These are phyloP conservation scores for Parafenestella ontariensis DNA, from an alignment of 2,329 filamentous ascomycete species.

Conservation along the genomic window DNA sequence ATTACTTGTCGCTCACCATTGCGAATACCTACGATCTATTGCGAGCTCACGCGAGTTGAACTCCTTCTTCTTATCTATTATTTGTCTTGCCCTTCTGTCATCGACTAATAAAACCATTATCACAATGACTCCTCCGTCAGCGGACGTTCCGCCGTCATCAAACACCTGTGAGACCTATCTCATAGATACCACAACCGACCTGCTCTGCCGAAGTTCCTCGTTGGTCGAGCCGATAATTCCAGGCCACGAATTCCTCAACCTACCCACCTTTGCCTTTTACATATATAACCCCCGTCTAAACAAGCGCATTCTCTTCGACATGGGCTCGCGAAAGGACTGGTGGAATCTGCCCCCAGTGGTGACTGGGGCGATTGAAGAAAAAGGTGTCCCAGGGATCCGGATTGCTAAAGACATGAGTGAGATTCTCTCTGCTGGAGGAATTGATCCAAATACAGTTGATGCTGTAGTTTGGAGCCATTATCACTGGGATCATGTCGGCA, in stretches of 20 bases:
- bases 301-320: constrained; percentile 21
- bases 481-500: constrained; percentile 60
- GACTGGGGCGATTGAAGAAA: constrained; percentile 14
- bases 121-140: neutral
- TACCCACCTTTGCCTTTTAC: constrained; percentile 16
- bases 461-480: constrained; percentile 55
- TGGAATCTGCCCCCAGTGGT: constrained; percentile 18
- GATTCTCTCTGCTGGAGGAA: constrained; percentile 28
- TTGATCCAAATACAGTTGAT: constrained; percentile 35
- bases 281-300: constrained; percentile 6
- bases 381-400: constrained; percentile 13
- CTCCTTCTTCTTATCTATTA: too few species aligned
- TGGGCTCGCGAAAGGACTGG: constrained; percentile 19
- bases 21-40: too few species aligned
- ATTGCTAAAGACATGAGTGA: constrained; percentile 23
- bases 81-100: neutral
- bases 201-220: neutral
- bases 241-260: constrained; percentile 2
- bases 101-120: neutral
- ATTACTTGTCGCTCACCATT: neutral
- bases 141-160: neutral
- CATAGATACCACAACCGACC: neutral
- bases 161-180: neutral
- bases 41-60: too few species aligned
- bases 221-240: neutral